phyloP scores from a whole-genome alignment of 2,329 filamentous ascomycete genomes.

The Fusarium penzigii region DNA sequence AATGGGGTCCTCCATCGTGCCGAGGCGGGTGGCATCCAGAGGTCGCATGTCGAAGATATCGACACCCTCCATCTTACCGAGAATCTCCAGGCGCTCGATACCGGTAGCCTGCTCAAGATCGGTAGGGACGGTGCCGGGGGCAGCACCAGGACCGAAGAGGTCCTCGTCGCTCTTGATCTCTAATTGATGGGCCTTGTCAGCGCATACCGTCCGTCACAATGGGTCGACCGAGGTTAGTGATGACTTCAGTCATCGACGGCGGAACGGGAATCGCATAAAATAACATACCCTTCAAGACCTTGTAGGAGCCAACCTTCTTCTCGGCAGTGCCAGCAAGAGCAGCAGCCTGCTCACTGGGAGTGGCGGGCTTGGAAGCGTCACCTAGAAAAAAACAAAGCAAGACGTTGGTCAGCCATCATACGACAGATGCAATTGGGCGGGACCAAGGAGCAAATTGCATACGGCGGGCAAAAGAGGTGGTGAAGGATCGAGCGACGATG shows the following conservation, averaged over 20 bases:
- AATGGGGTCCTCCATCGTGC: conserved; percentile 91
- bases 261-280: conserved; percentile 11
- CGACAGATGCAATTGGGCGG: conserved; percentile 30
- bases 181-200: conserved; percentile 44
- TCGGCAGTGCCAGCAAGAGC: conserved; percentile 40
- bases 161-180: conserved; percentile 84
- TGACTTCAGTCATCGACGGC: conserved; percentile 12
- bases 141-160: conserved; percentile 80
- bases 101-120: conserved; percentile 95
- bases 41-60: conserved; percentile 99
- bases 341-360: conserved; percentile 40
- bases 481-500: conserved; percentile 58
- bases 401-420: conserved; percentile 31
- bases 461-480: conserved; percentile 63
- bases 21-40: conserved; percentile 84
- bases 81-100: conserved; percentile 96
- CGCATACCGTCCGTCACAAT: conserved; percentile 14
- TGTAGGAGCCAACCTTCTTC: conserved; percentile 49
- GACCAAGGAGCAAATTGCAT: conserved; percentile 36
- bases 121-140: conserved; percentile 81
- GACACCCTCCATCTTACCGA: conserved; percentile 98
- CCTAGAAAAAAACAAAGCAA: conserved; percentile 31
- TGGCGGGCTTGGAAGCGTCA: conserved; percentile 40
- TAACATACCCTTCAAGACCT: conserved; percentile 49
- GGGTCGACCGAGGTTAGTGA: conserved; percentile 27